Evolutionary conservation across 164 flowering plant species (phyloP), one percentile per base, ranked within the genome.

Genomic region (Berberis vulgaris): DNA sequence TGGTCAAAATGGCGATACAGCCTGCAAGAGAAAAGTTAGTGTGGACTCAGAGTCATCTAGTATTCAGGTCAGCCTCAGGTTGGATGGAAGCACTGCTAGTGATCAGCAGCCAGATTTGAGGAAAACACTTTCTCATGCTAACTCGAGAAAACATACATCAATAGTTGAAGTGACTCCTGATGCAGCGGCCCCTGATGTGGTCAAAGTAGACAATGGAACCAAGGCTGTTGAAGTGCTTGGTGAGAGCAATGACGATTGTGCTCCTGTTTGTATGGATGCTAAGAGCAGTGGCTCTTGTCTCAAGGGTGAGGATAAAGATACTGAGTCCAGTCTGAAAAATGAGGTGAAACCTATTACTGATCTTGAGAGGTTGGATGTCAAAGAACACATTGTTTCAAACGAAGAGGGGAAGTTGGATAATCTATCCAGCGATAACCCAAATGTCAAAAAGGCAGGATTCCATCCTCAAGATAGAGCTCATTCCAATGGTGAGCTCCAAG

Each of bases 1-100:
- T 64, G 77, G 57, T 69, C 77, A 70, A 67, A 66, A 59, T 65
- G 73, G 63, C 57, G 54, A 41, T 72, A 71, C 75, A 26, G 72
- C 63, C 41, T n/a, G 62, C 44, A 72, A 65, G 38, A 65, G 65
- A 41, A 84, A 82, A 73, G 76, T 26, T 26, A 26, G 71, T 45
- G 71, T 82, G 67, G 92, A 84, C 68, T 79, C 80, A n/a, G 91
- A 82, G 67, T 85, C 81, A 41, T 86, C 88, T 65, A 70, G 76
- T 69, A 73, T 79, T 69, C 82, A 68, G 49, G 65, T 74, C 66
- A 76, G 67, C 53, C 43, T 55, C 67, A 77, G 72, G 41, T 55
- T 79, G 66, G 82, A 80, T 69, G 84, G 76, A 65, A 76, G 73
- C 70, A 75, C 67, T 69, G 79, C 75, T 39, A 73, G 67, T 68